A percentile compares a stretch with the other conserved stretches of the same genome.
Evolutionary conservation across 768 basidiomycete genomes (phyloP).

Genomic region (Amanita jacksonii): DNA sequence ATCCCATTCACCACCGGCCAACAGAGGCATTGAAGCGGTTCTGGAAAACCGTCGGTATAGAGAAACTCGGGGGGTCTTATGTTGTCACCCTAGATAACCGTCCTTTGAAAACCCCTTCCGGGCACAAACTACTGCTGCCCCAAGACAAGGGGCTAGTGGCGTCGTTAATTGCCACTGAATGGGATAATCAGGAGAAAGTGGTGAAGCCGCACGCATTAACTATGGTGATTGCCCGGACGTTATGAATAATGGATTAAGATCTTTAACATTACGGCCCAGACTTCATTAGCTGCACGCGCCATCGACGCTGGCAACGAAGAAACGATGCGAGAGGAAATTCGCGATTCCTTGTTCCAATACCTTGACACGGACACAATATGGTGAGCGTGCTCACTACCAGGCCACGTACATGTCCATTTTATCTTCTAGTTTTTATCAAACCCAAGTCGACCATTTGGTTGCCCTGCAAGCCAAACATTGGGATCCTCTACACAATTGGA

Average conservation of each 20-base stretch:
- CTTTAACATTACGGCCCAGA: constrained; percentile 38
- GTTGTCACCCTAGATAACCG: constrained; percentile 74
- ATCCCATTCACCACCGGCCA: constrained; percentile 32
- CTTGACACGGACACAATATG: constrained; percentile 93
- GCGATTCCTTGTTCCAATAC: constrained; percentile 66
- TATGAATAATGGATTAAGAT: constrained; percentile 5
- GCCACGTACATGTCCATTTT: background rate
- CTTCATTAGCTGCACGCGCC: constrained; percentile 83
- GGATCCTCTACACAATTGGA: constrained; percentile 84
- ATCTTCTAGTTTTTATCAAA: constrained; percentile 65
- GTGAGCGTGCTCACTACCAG: constrained; percentile 30
- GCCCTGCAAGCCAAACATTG: constrained; percentile 75
- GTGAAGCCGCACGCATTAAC: constrained; percentile 89
- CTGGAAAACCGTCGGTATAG: constrained; percentile 87
- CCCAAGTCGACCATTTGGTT: constrained; percentile 67
- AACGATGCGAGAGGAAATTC: constrained; percentile 49
- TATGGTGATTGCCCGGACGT: constrained; percentile 45
- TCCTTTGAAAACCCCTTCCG: constrained; percentile 80
- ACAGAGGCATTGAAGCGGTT: constrained; percentile 85
- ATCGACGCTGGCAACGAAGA: constrained; percentile 66
- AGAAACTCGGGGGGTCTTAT: constrained; percentile 41
- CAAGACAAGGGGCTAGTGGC: constrained; percentile 62
- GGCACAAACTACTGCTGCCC: constrained; percentile 68
- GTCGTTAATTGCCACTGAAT: constrained; percentile 85
- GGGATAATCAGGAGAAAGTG: constrained; percentile 85